A percentile compares a stretch with the other conserved stretches of the same genome.
These are phyloP conservation scores for Coffea humblotiana DNA, from an alignment of 305 asterid species.

Conservation along the genomic window DNA sequence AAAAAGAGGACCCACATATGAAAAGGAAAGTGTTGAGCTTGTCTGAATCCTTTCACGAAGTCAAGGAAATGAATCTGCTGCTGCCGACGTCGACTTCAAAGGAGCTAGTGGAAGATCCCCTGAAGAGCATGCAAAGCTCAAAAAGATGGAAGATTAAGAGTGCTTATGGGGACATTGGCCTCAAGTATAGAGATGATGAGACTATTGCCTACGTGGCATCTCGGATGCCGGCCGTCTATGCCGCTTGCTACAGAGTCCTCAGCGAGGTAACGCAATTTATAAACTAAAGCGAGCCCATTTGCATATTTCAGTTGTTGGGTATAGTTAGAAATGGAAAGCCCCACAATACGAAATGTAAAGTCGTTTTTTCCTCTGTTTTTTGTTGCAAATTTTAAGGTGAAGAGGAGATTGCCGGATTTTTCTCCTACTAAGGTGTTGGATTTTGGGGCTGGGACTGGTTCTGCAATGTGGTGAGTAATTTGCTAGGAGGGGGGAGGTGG, in stretches of 20 bases:
- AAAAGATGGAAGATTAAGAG: conserved; percentile 80
- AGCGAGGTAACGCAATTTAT: conserved; percentile 57
- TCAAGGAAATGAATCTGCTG: conserved; percentile 74
- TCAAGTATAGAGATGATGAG: conserved; percentile 75
- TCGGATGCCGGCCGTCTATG: conserved; percentile 97
- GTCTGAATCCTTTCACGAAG: conserved; percentile 62
- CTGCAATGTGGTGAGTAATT: conserved; percentile 82
- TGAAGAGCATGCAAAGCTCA: conserved; percentile 62
- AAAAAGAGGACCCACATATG: conserved; percentile 78
- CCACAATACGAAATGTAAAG: not conserved
- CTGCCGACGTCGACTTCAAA: conserved; percentile 72
- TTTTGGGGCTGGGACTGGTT: conserved; percentile 98
- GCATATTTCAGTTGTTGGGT: not conserved
- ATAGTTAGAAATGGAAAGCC: not conserved
- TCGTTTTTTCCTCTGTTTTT: not conserved
- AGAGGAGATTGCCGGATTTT: conserved; percentile 77
- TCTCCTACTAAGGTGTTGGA: conserved; percentile 83
- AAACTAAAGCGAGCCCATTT: not conserved
- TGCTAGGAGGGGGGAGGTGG: not conserved
- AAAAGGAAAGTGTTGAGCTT: conserved; percentile 83
- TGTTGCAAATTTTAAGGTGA: conserved; percentile 49
- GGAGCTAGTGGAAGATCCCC: conserved; percentile 82
- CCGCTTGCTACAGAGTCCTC: conserved; percentile 79
- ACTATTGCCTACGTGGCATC: conserved; percentile 89
- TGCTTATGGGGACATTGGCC: conserved; percentile 76